phyloP scores from a whole-genome alignment of 2,329 filamentous ascomycete species.

The Didymella segeticola region DNA sequence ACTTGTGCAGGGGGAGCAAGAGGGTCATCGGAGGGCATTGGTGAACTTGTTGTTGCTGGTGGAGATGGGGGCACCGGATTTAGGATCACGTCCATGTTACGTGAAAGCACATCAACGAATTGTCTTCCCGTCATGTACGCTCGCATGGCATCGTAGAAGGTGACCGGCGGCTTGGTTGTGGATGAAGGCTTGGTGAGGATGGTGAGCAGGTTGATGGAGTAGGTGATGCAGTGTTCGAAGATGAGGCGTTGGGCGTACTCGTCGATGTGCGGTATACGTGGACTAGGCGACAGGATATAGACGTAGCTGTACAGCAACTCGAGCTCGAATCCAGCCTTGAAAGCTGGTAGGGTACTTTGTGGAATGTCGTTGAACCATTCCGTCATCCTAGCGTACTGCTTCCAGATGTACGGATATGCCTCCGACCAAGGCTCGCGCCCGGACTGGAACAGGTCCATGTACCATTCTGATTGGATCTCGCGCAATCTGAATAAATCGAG shows the following conservation, averaged over 20 bases:
- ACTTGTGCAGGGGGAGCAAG: slow-evolving; percentile 41
- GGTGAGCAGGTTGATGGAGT: slow-evolving; percentile 75
- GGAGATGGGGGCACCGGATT: slow-evolving; percentile 52
- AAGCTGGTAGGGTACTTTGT: slow-evolving; percentile 65
- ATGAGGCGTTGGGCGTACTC: slow-evolving; percentile 81
- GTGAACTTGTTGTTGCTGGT: slow-evolving; percentile 35
- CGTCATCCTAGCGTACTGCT: slow-evolving; percentile 76
- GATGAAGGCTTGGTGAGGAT: slow-evolving; percentile 62
- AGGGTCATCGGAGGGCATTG: slow-evolving; percentile 44
- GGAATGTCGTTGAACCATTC: slow-evolving; percentile 84
- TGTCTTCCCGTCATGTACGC: slow-evolving; percentile 73
- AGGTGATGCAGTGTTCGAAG: slow-evolving; percentile 86
- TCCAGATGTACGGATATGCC: slow-evolving; percentile 75
- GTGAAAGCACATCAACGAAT: slow-evolving; percentile 63
- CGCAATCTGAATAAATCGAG: slow-evolving; percentile 82
- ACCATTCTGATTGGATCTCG: slow-evolving; percentile 86
- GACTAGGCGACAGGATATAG: slow-evolving; percentile 83
- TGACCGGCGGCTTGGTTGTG: slow-evolving; percentile 72
- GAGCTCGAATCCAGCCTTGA: slow-evolving; percentile 81
- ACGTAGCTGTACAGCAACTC: slow-evolving; percentile 92
- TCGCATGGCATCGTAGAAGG: slow-evolving; percentile 86
- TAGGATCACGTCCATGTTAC: slow-evolving; percentile 58
- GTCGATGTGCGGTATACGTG: slow-evolving; percentile 73
- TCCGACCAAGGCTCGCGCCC: slow-evolving; percentile 72
- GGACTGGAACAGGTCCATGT: slow-evolving; percentile 85